These are phyloP conservation scores for Coniosporium apollinis DNA, from an alignment of 495 filamentous ascomycete species.

Conservation along the genomic window DNA sequence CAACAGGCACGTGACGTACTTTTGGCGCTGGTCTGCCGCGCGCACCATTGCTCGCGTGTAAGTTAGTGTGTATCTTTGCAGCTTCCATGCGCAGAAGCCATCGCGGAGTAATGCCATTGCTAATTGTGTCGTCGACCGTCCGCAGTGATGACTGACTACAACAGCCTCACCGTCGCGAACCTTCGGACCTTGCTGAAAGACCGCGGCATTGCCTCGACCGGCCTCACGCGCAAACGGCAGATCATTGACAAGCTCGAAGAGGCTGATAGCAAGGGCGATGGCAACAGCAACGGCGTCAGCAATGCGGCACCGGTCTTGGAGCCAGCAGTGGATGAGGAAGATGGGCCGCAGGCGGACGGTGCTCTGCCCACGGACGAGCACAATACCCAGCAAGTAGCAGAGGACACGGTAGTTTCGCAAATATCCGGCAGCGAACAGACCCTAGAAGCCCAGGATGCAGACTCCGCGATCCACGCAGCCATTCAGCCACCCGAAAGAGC, in stretches of 20 bases:
- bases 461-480: neutral
- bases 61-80: too few relatives aligned
- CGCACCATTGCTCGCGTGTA: too few relatives aligned
- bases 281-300: neutral
- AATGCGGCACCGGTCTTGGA: conserved; percentile 1
- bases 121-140: too few relatives aligned
- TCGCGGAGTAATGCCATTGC: too few relatives aligned
- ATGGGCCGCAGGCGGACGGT: conserved; percentile 1
- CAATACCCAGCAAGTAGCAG: too few relatives aligned
- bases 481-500: too few relatives aligned
- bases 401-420: neutral
- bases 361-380: too few relatives aligned
- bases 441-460: neutral
- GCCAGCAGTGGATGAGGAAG: conserved; percentile 4
- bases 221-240: conserved; percentile 22
- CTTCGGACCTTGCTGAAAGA: conserved; percentile 20
- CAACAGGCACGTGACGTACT: too few relatives aligned
- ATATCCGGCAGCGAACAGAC: neutral
- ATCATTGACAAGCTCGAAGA: conserved; percentile 22
- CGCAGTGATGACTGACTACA: conserved; percentile 19
- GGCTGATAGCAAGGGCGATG: conserved; percentile 11
- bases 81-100: too few relatives aligned
- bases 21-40: too few relatives aligned
- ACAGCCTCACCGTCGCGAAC: conserved; percentile 20
- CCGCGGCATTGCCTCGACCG: conserved; percentile 21